Evolutionary conservation across 2,329 filamentous ascomycete genomes (phyloP).

Genomic region (Nakataea oryzae): DNA sequence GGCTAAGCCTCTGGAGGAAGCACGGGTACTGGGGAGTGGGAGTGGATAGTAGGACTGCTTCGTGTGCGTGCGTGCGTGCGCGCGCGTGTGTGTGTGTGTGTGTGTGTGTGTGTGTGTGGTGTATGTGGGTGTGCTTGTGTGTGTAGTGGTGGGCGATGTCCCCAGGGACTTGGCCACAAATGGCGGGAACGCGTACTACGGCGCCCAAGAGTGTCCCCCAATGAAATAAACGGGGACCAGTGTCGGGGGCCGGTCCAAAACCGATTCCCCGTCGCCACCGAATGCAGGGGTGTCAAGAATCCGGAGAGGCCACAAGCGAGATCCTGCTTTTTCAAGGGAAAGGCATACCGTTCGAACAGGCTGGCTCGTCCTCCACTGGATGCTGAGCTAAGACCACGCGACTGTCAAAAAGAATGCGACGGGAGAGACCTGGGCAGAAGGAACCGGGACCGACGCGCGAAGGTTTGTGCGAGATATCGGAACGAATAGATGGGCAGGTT

Average conservation of each 20-base stretch:
- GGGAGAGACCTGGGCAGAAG: not conserved
- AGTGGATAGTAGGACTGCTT: not conserved
- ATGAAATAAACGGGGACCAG: not conserved
- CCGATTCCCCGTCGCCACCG: not conserved
- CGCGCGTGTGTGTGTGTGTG: too few relatives aligned
- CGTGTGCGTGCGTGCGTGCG: not conserved
- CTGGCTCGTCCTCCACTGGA: not conserved
- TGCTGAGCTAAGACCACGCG: not conserved
- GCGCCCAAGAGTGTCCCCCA: not conserved
- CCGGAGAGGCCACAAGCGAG: not conserved
- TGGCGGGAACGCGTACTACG: not conserved
- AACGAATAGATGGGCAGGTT: not conserved
- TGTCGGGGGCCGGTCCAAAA: not conserved
- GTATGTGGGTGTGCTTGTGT: too few relatives aligned
- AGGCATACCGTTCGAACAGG: not conserved
- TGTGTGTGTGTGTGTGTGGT: not conserved
- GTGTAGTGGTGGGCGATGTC: conserved; percentile 12
- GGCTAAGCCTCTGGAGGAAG: conserved; percentile 22
- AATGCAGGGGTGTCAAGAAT: not conserved
- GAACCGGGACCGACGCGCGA: not conserved
- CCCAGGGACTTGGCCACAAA: not conserved
- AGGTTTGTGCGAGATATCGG: not conserved
- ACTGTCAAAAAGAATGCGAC: not conserved
- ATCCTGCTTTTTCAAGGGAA: not conserved
- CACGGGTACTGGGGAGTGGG: too few relatives aligned